Evolutionary conservation across 495 filamentous ascomycete species (phyloP).

Genomic region (Penicillium odoratum): DNA sequence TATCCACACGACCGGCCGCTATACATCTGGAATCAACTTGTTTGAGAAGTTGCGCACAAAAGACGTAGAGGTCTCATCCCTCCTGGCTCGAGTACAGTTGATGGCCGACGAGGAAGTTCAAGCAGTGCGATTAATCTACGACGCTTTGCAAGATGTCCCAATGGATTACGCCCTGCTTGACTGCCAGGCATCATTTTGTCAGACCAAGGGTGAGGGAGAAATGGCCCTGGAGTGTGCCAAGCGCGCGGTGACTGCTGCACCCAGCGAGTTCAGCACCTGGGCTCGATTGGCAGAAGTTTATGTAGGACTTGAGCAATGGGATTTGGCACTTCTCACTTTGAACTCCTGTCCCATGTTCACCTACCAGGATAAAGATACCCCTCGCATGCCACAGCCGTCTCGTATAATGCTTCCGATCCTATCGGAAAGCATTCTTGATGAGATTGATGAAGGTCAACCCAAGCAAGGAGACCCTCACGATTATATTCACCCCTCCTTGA

Average conservation of each 20-base stretch:
- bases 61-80: constrained; percentile 90
- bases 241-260: constrained; percentile 88
- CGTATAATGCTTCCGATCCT: constrained; percentile 84
- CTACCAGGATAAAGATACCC: constrained; percentile 96
- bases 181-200: constrained; percentile 89
- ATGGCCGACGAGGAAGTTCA: constrained; percentile 95
- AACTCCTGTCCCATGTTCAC: constrained; percentile 99
- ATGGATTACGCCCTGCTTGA: constrained; percentile 97
- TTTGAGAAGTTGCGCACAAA: constrained; percentile 92
- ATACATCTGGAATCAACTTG: constrained; percentile 93
- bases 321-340: constrained; percentile 86
- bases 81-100: constrained; percentile 84
- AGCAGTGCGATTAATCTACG: constrained; percentile 82
- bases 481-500: constrained; percentile 80
- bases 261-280: constrained; percentile 97
- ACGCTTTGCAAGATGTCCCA: constrained; percentile 83
- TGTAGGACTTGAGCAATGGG: constrained; percentile 89
- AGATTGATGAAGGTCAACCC: constrained; percentile 88
- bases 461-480: constrained; percentile 70
- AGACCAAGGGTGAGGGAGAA: constrained; percentile 78
- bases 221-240: constrained; percentile 93
- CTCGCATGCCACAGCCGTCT: constrained; percentile 86
- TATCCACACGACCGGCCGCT: constrained; percentile 92
- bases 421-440: constrained; percentile 87
- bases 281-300: constrained; percentile 91